Evolutionary conservation across 1,284 basidiomycete species (phyloP).

Genomic region (Ustilago xerochloae): DNA sequence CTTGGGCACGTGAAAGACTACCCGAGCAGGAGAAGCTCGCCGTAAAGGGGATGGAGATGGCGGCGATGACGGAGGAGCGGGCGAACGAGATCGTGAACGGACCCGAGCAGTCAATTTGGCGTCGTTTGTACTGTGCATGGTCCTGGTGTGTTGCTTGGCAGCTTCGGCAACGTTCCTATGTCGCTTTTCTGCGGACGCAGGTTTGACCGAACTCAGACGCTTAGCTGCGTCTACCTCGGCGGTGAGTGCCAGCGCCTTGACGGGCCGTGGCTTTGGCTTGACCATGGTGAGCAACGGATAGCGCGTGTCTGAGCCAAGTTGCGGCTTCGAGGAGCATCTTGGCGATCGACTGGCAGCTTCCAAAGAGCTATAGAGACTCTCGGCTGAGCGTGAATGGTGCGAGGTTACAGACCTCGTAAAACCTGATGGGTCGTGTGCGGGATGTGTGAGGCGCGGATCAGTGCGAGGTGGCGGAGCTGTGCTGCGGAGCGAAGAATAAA

Average conservation of each 20-base stretch:
- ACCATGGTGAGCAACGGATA: conserved; percentile 32
- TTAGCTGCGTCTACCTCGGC: conserved; percentile 18
- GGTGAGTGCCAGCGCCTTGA: conserved; percentile 7
- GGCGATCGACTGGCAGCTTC: conserved; percentile 18
- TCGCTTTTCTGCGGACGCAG: conserved; percentile 8
- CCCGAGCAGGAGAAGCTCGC: neutral
- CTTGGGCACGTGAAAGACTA: conserved; percentile 2
- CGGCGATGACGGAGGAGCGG: neutral
- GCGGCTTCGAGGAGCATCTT: conserved; percentile 35
- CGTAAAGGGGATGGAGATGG: neutral
- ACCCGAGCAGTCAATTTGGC: neutral
- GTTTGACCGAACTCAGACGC: conserved; percentile 1
- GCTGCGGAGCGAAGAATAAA: conserved; percentile 23
- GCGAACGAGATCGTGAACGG: neutral
- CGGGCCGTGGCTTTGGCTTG: conserved; percentile 23
- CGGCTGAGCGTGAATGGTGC: neutral
- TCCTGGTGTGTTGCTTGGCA: conserved; percentile 16
- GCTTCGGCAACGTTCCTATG: conserved; percentile 4
- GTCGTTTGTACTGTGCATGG: neutral
- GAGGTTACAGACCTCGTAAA: neutral
- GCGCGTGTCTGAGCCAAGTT: neutral
- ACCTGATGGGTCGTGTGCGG: neutral
- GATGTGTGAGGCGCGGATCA: conserved; percentile 12
- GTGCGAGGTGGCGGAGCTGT: neutral
- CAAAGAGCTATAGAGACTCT: conserved; percentile 26